phyloP scores from a whole-genome alignment of 1,284 basidiomycete species.

The Lignosus rhinocerotis region DNA sequence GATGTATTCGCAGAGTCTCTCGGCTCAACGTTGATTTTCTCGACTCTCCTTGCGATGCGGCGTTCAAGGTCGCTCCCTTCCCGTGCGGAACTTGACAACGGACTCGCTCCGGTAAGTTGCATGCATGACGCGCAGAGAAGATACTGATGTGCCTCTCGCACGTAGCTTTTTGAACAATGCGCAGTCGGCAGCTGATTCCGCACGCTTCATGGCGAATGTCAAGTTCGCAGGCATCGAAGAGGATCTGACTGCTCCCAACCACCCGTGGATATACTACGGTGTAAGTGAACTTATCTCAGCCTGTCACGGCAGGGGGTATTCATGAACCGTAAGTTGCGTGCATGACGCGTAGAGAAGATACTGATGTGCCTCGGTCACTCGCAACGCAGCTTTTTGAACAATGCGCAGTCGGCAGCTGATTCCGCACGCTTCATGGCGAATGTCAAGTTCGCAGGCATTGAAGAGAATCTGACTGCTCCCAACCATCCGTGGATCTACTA shows the following conservation, averaged over 20 bases:
- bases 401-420: conserved; percentile 89
- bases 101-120: conserved; percentile 64
- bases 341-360: too few species aligned
- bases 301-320: too few species aligned
- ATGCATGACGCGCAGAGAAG: too few species aligned
- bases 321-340: conserved; percentile 36
- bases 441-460: conserved; percentile 74
- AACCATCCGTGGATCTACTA: conserved; percentile 92
- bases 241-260: conserved; percentile 64
- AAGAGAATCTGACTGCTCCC: conserved; percentile 67
- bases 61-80: conserved; percentile 72
- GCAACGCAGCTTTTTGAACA: conserved; percentile 73
- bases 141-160: not conserved
- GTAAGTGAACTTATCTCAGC: conserved; percentile 40
- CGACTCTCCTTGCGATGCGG: not conserved
- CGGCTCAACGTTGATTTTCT: not conserved
- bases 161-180: conserved; percentile 83
- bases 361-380: not conserved
- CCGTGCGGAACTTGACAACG: conserved; percentile 78
- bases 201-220: conserved; percentile 85
- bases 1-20: not conserved
- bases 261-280: conserved; percentile 95
- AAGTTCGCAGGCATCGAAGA: conserved; percentile 73
- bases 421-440: conserved; percentile 88
- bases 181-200: conserved; percentile 90